phyloP scores from a whole-genome alignment of 495 filamentous ascomycete genomes.

The Xylaria grammica region DNA sequence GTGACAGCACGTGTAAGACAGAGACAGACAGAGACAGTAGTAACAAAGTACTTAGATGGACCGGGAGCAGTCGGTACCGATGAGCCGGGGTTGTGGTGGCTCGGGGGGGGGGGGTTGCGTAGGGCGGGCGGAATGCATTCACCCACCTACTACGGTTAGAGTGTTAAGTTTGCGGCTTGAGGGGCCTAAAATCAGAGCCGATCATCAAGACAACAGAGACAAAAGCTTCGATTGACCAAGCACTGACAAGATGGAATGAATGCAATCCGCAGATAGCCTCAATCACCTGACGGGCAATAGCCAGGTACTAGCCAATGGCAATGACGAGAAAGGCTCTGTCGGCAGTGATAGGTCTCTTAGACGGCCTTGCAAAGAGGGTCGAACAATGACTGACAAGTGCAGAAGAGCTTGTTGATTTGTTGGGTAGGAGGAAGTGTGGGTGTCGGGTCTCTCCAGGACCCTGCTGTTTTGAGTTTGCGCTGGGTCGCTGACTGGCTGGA shows the following conservation, averaged over 20 bases:
- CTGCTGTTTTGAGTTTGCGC: slow-evolving; percentile 37
- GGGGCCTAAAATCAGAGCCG: slow-evolving; percentile 26
- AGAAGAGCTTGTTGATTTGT: slow-evolving; percentile 52
- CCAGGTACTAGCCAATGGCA: slow-evolving; percentile 47
- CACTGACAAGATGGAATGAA: slow-evolving; percentile 42
- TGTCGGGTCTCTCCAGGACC: slow-evolving; percentile 26
- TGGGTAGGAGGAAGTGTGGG: slow-evolving; percentile 27
- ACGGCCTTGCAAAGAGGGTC: slow-evolving; percentile 43
- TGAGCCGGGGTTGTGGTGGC: slow-evolving; percentile 34
- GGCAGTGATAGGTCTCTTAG: slow-evolving; percentile 53
- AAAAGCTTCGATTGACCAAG: slow-evolving; percentile 45
- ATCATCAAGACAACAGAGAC: slow-evolving; percentile 24
- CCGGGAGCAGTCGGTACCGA: slow-evolving; percentile 23
- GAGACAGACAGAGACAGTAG: slow-evolving; percentile 26
- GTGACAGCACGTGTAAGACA: slow-evolving; percentile 34
- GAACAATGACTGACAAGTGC: slow-evolving; percentile 37
- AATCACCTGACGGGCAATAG: slow-evolving; percentile 54
- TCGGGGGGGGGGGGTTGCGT: slow-evolving; percentile 26
- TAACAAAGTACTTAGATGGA: slow-evolving; percentile 11
- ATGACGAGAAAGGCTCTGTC: slow-evolving; percentile 38
- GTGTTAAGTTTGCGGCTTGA: slow-evolving; percentile 24
- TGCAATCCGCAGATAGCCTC: slow-evolving; percentile 51
- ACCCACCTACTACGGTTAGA: slow-evolving; percentile 24
- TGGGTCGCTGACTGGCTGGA: slow-evolving; percentile 40
- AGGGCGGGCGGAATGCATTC: slow-evolving; percentile 19